These are phyloP conservation scores for Antrodiella citrinella DNA, from an alignment of 768 basidiomycete genomes.

Conservation along the genomic window DNA sequence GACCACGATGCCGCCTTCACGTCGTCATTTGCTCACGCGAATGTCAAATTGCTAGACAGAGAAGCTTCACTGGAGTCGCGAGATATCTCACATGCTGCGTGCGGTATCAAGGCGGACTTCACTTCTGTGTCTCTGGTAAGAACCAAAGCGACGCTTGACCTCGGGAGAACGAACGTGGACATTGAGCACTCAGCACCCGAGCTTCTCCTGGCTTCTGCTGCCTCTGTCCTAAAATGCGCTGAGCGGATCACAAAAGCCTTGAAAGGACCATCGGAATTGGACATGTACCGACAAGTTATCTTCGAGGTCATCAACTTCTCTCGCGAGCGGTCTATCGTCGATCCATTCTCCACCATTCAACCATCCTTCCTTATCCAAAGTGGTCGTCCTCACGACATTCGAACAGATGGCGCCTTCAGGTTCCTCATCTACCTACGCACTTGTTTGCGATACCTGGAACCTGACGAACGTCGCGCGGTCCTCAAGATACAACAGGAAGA, in stretches of 20 bases:
- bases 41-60: neutral
- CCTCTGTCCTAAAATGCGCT: neutral
- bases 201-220: constrained; percentile 12
- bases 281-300: constrained; percentile 32
- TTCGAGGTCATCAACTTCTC: constrained; percentile 43
- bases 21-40: neutral
- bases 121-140: constrained; percentile 3
- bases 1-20: neutral
- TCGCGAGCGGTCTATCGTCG: constrained; percentile 43
- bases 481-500: neutral
- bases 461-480: constrained; percentile 20
- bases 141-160: constrained; percentile 13
- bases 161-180: constrained; percentile 8
- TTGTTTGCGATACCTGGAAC: constrained; percentile 39
- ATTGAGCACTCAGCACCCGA: constrained; percentile 25
- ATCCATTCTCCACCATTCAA: constrained; percentile 77
- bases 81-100: neutral
- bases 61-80: neutral
- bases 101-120: constrained; percentile 12
- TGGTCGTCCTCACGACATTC: constrained; percentile 58
- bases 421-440: constrained; percentile 75
- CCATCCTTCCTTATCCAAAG: constrained; percentile 78
- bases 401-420: constrained; percentile 64
- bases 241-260: neutral
- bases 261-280: neutral